Percentiles rank a stretch among this genome's conserved stretches.
Evolutionary conservation across 345 rosid species (phyloP).

Genomic region (Conringia planisiliqua): DNA sequence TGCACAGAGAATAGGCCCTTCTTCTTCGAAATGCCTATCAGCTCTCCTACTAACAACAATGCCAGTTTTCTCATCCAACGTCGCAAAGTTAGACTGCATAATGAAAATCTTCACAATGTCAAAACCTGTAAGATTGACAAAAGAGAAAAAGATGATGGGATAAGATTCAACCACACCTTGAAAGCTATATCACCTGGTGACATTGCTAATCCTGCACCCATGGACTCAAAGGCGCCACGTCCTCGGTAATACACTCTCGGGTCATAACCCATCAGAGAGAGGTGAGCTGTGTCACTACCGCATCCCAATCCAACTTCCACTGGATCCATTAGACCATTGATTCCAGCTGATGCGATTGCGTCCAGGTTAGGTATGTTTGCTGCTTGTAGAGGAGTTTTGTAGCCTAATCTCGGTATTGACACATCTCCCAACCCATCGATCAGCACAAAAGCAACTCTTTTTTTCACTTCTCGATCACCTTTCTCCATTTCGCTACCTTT

Average conservation of each 20-base stretch:
- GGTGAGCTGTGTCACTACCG: conserved; percentile 98
- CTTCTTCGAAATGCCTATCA: conserved; percentile 95
- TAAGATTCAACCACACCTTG: conserved; percentile 8
- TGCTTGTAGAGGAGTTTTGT: conserved; percentile 77
- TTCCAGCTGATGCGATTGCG: conserved; percentile 84
- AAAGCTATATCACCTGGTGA: conserved; percentile 96
- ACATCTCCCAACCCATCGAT: conserved; percentile 94
- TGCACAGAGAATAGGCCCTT: conserved; percentile 91
- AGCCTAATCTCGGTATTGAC: conserved; percentile 67
- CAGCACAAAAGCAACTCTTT: conserved; percentile 84
- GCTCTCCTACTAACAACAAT: conserved; percentile 83
- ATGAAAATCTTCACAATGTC: not conserved
- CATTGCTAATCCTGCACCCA: conserved; percentile 98
- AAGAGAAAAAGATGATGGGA: not conserved
- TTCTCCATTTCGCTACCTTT: conserved; percentile 14
- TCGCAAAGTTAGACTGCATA: conserved; percentile 91
- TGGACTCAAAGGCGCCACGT: conserved; percentile 93
- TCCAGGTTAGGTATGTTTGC: conserved; percentile 73
- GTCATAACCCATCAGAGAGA: conserved; percentile 84
- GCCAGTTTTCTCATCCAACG: conserved; percentile 86
- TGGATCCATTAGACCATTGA: conserved; percentile 98
- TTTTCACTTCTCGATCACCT: conserved; percentile 40
- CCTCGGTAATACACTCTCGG: conserved; percentile 89
- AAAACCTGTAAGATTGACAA: not conserved
- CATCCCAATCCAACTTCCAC: conserved; percentile 97